Base-by-base conservation (phyloP, 257 asterid genomes). In the Scutellaria minor region DNA sequence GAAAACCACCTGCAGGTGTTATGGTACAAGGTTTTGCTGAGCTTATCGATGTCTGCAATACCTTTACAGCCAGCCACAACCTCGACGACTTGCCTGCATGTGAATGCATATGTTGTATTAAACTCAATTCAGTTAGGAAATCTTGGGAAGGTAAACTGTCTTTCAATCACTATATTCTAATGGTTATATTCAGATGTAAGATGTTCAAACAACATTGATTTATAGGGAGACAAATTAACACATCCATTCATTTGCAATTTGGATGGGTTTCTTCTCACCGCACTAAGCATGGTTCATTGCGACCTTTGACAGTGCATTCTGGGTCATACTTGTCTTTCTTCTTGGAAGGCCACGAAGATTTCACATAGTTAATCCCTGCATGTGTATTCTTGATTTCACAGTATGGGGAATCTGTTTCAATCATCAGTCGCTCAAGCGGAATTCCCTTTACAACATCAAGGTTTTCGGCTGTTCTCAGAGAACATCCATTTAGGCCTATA, bases 361-460 rank as follows among this genome's bases (percentile, higher is more conserved):
- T 90, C 81, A 94, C 90, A 35, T 82, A 86, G 35, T 72, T 80
- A 68, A 84, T 83, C 74, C 97, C 99, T 0, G 99, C 93, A 81
- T 87, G 96, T 9, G 97, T 87, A 75, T 83, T 94, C 85, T 90
- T 94, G 72, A 94, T 91, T 83, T 89, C 99, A 71, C 97, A 94
- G 72, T 94, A 94, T 14, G 99, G 98, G 40, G 99, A 89, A 81
- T 94, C 99, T 4, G 98, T 94, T 80, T 94, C 99, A 54, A 91
- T 91, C 98, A 94, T 89, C 89, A 94, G 81, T 67, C 90, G 78
- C 71, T 88, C 95, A 35, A 79, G 24, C 14, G 97, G 97, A 80
- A 94, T 91, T 18, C 95, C 96, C 80, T 82, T 90, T 13, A 94
- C 93, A 71, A 89, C 93, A 31, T 94, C 93, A 75, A 94, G 90